Percentiles rank a stretch among this genome's conserved stretches.
Evolutionary conservation across 2,329 filamentous ascomycete species (phyloP).

Genomic region (Ampelomyces quisqualis): DNA sequence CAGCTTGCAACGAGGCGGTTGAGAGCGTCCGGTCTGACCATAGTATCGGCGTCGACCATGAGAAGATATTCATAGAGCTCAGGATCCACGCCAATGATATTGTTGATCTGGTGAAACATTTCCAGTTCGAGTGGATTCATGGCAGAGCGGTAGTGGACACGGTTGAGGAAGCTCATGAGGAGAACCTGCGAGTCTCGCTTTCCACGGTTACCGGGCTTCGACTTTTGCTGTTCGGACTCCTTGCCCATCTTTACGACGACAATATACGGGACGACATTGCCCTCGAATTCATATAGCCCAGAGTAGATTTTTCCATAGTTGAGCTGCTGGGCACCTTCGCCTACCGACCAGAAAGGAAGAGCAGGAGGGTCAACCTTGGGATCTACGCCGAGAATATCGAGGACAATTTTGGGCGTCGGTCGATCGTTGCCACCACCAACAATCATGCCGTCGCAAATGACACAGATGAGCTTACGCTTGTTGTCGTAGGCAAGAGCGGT

Average conservation of each 20-base stretch:
- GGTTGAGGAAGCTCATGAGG: constrained; percentile 96
- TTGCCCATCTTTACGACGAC: constrained; percentile 97
- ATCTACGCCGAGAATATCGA: constrained; percentile 95
- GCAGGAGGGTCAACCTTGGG: constrained; percentile 95
- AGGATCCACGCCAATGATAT: constrained; percentile 96
- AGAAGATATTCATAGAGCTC: constrained; percentile 96
- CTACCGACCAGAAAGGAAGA: constrained; percentile 90
- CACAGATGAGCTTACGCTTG: constrained; percentile 93
- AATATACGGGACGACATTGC: constrained; percentile 94
- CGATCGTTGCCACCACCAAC: constrained; percentile 94
- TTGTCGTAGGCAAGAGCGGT: constrained; percentile 96
- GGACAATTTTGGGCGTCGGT: constrained; percentile 93
- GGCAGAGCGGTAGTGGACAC: constrained; percentile 87
- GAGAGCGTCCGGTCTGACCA: constrained; percentile 85
- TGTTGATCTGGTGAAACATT: constrained; percentile 99
- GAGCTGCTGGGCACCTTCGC: constrained; percentile 83
- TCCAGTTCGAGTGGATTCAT: constrained; percentile 97
- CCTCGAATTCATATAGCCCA: constrained; percentile 94
- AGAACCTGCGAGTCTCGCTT: constrained; percentile 98
- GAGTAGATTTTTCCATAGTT: constrained; percentile 99
- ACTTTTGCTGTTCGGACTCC: constrained; percentile 85
- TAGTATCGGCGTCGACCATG: constrained; percentile 97
- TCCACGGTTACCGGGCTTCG: constrained; percentile 95
- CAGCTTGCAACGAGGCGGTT: constrained; percentile 92
- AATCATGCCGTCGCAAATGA: constrained; percentile 97